A percentile compares a stretch with the other conserved stretches of the same genome.
phyloP scores from a whole-genome alignment of 2,329 filamentous ascomycete species.

The Xylaria sp. region DNA sequence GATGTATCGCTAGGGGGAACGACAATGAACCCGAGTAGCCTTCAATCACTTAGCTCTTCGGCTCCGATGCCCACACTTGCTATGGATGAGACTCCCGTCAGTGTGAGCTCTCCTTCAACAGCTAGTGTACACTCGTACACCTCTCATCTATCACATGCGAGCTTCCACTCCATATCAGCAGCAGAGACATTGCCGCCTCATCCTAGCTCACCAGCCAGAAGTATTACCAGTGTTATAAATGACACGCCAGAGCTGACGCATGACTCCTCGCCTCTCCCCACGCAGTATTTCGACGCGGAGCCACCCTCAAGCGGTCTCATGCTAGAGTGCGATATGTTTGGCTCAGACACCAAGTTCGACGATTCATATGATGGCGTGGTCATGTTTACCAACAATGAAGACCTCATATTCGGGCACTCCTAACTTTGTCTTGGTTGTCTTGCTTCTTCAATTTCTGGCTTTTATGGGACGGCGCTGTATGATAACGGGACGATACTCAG shows the following conservation, averaged over 20 bases:
- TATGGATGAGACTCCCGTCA: slow-evolving; percentile 42
- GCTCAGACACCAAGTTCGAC: slow-evolving; percentile 59
- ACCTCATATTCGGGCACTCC: slow-evolving; percentile 62
- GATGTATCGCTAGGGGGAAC: slow-evolving; percentile 56
- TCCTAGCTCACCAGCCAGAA: slow-evolving; percentile 54
- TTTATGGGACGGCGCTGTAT: slow-evolving; percentile 2
- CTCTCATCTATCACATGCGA: slow-evolving; percentile 54
- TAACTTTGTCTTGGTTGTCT: neutral
- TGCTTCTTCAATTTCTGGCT: neutral
- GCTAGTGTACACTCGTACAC: slow-evolving; percentile 59
- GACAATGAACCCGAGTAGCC: slow-evolving; percentile 53
- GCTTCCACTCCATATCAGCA: slow-evolving; percentile 54
- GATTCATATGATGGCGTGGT: slow-evolving; percentile 61
- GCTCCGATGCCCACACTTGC: slow-evolving; percentile 54
- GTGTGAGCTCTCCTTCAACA: slow-evolving; percentile 57
- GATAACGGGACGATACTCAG: slow-evolving; percentile 18
- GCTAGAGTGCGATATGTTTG: slow-evolving; percentile 61
- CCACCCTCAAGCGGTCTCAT: slow-evolving; percentile 58
- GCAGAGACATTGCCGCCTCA: slow-evolving; percentile 44
- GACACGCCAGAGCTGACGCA: slow-evolving; percentile 71
- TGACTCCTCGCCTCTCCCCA: slow-evolving; percentile 65
- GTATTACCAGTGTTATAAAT: slow-evolving; percentile 63
- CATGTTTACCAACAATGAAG: slow-evolving; percentile 64
- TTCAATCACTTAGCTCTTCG: slow-evolving; percentile 50
- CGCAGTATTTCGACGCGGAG: slow-evolving; percentile 61